A percentile compares a stretch with the other conserved stretches of the same genome.
Evolutionary conservation across 345 rosid species (phyloP).

Genomic region (Bruguiera sexangula): DNA sequence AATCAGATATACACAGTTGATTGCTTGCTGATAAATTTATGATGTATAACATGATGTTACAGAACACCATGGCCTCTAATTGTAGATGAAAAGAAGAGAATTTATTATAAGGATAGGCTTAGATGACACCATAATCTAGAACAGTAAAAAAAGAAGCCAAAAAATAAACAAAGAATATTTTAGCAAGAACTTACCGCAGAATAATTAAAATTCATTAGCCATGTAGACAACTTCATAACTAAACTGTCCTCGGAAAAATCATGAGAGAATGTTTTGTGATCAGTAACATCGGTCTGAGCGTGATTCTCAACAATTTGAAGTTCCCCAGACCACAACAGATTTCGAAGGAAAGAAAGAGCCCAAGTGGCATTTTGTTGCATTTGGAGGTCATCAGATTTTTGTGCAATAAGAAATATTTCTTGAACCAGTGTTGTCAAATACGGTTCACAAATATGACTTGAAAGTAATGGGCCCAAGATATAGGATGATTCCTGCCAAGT

Average conservation of each 20-base stretch:
- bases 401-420: constrained; percentile 80
- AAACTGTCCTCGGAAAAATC: constrained; percentile 58
- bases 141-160: neutral
- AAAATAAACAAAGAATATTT: neutral
- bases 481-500: constrained; percentile 55
- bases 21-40: neutral
- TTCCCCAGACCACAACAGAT: constrained; percentile 59
- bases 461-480: constrained; percentile 54
- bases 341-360: constrained; percentile 74
- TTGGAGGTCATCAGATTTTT: constrained; percentile 63
- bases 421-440: constrained; percentile 57
- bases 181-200: constrained; percentile 40
- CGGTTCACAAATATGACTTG: constrained; percentile 52
- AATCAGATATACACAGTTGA: neutral
- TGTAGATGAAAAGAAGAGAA: neutral
- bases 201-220: constrained; percentile 50
- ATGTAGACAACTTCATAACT: constrained; percentile 63
- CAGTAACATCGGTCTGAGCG: constrained; percentile 31
- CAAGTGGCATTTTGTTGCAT: constrained; percentile 79
- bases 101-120: neutral
- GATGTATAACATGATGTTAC: neutral
- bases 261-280: constrained; percentile 41
- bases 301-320: constrained; percentile 23
- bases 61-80: neutral
- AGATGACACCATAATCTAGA: neutral